These are phyloP conservation scores for Glomus cerebriforme DNA, from an alignment of 192 early-diverging fungal genomes.

Conservation along the genomic window DNA sequence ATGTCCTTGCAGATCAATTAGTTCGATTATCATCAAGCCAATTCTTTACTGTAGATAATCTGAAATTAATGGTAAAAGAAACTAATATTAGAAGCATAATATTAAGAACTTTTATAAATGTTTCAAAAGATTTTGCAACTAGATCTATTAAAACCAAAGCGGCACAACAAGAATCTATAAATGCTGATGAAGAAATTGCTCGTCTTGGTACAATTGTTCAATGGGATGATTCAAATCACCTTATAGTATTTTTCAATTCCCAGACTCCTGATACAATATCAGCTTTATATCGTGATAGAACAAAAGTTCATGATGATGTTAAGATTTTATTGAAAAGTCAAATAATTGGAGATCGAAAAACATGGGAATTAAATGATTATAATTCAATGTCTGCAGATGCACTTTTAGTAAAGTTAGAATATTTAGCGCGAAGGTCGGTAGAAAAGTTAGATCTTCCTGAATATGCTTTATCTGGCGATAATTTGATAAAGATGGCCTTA, in stretches of 20 bases:
- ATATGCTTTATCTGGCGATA: not conserved
- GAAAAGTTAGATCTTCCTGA: not conserved
- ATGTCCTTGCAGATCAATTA: constrained; percentile 35
- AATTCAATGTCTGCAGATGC: not conserved
- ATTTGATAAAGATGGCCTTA: constrained; percentile 29
- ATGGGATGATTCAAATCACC: not conserved
- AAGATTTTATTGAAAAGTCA: not conserved
- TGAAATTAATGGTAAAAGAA: constrained; percentile 27
- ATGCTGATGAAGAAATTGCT: not conserved
- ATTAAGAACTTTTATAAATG: constrained; percentile 2
- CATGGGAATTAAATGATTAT: constrained; percentile 7
- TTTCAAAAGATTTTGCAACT: constrained; percentile 23
- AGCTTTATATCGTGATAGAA: constrained; percentile 13
- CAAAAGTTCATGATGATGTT: not conserved
- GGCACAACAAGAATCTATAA: not conserved
- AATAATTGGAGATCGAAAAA: not conserved
- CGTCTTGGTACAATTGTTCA: not conserved
- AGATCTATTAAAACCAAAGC: constrained; percentile 5
- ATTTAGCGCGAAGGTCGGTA: constrained; percentile 3
- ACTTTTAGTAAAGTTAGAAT: constrained; percentile 10
- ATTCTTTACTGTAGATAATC: constrained; percentile 30
- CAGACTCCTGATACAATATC: not conserved
- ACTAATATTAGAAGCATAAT: constrained; percentile 14
- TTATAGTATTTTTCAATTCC: constrained; percentile 25
- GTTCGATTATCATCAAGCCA: constrained; percentile 31